These are phyloP conservation scores for Ophiocordyceps camponoti-floridani DNA, from an alignment of 2,329 filamentous ascomycete species.

Conservation along the genomic window DNA sequence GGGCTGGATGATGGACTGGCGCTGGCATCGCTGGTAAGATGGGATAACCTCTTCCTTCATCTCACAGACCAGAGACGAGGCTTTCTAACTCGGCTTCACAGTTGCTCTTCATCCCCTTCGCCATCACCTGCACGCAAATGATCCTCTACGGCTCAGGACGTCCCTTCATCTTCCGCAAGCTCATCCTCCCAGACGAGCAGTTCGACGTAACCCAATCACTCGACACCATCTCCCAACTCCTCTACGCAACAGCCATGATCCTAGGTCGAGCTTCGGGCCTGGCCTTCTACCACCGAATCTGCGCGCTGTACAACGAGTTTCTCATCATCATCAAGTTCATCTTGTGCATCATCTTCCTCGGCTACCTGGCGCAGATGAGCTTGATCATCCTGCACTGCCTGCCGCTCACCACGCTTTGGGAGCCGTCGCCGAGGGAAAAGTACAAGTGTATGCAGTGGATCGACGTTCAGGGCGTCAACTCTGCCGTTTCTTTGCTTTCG, in stretches of 20 bases:
- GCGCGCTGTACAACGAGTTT: constrained; percentile 1
- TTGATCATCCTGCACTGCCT: constrained; percentile 2
- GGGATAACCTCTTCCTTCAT: not conserved
- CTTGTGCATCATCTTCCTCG: not conserved
- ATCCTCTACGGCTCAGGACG: not conserved
- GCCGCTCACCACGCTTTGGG: constrained; percentile 1
- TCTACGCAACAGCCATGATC: constrained; percentile 1
- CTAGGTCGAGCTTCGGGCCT: constrained; percentile 1
- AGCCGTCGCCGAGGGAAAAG: not conserved
- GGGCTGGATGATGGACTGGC: not conserved
- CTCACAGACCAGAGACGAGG: not conserved
- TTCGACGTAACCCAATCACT: not conserved
- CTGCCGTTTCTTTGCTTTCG: not conserved
- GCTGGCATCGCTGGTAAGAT: not conserved
- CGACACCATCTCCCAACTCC: not conserved
- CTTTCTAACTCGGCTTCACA: not conserved
- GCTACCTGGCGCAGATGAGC: constrained; percentile 1
- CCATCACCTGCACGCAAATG: not conserved
- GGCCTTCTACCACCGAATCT: constrained; percentile 2
- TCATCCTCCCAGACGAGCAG: not conserved
- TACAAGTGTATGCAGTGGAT: not conserved
- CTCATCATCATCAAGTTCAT: constrained; percentile 1
- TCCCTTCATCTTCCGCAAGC: not conserved
- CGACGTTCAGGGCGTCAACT: not conserved
- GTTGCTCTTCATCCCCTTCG: not conserved